Evolutionary conservation across 1,139 yeast species (phyloP), one percentile per base, ranked within the genome.

Genomic region (Lodderomyces orthopsilosis): DNA sequence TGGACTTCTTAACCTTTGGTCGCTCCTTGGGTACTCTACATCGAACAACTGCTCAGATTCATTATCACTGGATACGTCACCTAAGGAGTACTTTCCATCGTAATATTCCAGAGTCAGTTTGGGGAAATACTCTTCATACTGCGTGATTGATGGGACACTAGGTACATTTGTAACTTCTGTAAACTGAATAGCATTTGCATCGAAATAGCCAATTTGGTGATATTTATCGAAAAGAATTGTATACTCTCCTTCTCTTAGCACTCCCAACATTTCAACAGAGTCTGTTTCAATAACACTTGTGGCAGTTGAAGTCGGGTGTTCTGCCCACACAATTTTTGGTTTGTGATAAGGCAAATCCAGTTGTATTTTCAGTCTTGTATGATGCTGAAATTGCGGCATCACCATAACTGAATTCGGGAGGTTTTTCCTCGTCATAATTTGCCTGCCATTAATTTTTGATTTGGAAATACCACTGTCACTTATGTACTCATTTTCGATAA

Each of bases 311-410:
- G 33, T 26, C 19, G 36, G 36, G 18, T 26, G 8, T 18, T 40
- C 45, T 36, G 37, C 41, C 50, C 48, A 50, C 2, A 40, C 36
- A n/a, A 50, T 38, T 35, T 56, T 63, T 1, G 69, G 69, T 41
- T 64, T 64, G 5, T 56, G 51, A 44, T 65, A 63, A 0, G 27
- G 36, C 6, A 37, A 39, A 3, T 33, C 32, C 6, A 22, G 30
- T 7, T 10, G 26, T 7, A 23, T 6, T 26, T 35, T 13, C 18
- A 24, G 4, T 38, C 21, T 35, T 22, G 23, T 10, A 8, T 48
- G 43, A 40, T 63, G 65, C 18, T 52, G 53, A 38, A 62, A 62
- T 41, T 63, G 67, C 1, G 68, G 68, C 3, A 46, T 44, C 1
- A 62, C 53, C 1, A 59, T 52, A 4, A 64, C 49, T 32, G 62